A percentile compares a stretch with the other conserved stretches of the same genome.
Evolutionary conservation across 2,329 filamentous ascomycete genomes (phyloP).

Genomic region (Neocatenulostroma microsporum): DNA sequence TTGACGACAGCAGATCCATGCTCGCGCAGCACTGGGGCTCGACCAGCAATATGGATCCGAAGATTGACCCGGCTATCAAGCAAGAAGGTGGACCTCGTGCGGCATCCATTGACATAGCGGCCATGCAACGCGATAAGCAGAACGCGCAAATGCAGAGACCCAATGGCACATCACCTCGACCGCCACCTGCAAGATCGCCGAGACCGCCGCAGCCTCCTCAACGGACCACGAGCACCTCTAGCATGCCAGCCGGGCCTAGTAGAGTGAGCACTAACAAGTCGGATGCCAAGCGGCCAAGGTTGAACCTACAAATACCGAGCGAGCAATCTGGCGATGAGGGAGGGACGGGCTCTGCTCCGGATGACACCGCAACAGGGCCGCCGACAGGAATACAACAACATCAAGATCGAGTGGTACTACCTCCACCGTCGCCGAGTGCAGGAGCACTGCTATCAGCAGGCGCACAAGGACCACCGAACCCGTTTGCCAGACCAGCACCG

Average conservation of each 20-base stretch:
- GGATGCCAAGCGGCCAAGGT: constrained; percentile 65
- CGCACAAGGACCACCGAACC: constrained; percentile 86
- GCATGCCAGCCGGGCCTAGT: constrained; percentile 62
- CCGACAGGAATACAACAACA: constrained; percentile 40
- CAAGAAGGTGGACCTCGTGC: constrained; percentile 44
- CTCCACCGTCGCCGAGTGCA: constrained; percentile 85
- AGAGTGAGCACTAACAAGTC: constrained; percentile 67
- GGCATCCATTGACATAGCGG: constrained; percentile 57
- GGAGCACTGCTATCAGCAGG: constrained; percentile 81
- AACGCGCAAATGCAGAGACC: constrained; percentile 32
- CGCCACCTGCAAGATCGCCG: constrained; percentile 34
- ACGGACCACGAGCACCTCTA: constrained; percentile 51
- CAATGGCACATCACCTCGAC: constrained; percentile 49
- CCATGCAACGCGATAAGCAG: constrained; percentile 43
- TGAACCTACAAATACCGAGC: constrained; percentile 92
- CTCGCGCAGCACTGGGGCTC: constrained; percentile 67
- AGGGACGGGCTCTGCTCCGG: constrained; percentile 59
- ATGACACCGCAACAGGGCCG: constrained; percentile 45
- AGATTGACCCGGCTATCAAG: constrained; percentile 39
- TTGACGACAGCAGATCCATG: constrained; percentile 85
- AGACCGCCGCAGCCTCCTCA: constrained; percentile 32
- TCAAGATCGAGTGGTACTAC: constrained; percentile 61
- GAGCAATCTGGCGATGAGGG: constrained; percentile 65
- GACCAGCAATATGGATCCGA: constrained; percentile 44
- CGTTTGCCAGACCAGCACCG: constrained; percentile 80